Evolutionary conservation across 164 flowering plant genomes (phyloP).

Genomic region (Annona cherimola): DNA sequence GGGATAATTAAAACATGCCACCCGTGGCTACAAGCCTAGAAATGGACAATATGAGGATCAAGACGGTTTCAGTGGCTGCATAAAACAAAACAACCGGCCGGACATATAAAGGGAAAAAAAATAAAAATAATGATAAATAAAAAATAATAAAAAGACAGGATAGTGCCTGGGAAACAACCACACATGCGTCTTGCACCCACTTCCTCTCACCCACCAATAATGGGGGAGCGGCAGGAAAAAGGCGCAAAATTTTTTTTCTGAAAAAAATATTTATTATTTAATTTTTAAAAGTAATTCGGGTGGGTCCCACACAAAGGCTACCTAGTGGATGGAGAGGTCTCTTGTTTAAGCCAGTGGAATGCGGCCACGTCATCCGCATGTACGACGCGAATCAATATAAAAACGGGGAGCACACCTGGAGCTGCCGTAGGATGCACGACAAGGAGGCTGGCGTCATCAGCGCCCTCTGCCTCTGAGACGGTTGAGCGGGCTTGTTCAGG

Average conservation of each 20-base stretch:
- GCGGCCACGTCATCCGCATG: not conserved
- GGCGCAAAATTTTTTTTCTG: too few relatives aligned
- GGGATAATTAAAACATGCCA: too few relatives aligned
- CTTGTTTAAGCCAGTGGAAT: not conserved
- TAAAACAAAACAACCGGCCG: too few relatives aligned
- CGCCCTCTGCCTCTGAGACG: not conserved
- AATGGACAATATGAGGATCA: too few relatives aligned
- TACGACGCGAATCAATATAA: not conserved
- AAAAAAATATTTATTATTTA: too few relatives aligned
- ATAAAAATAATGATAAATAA: not conserved
- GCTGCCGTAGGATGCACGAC: not conserved
- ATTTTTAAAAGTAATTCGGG: not conserved
- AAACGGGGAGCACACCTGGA: not conserved
- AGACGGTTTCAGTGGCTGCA: too few relatives aligned
- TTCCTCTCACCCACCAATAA: constrained; percentile 32
- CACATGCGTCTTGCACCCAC: constrained; percentile 7
- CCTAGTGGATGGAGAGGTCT: constrained; percentile 11
- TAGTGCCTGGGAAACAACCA: constrained; percentile 7
- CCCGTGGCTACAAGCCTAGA: too few relatives aligned
- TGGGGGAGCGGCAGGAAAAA: constrained; percentile 34
- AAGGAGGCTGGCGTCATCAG: not conserved
- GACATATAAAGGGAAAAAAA: not conserved
- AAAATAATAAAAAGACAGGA: not conserved
- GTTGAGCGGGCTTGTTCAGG: too few relatives aligned
- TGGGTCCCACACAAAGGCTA: constrained; percentile 4